Evolutionary conservation across 2,329 filamentous ascomycete genomes (phyloP).

Genomic region (Penicillium sp.): DNA sequence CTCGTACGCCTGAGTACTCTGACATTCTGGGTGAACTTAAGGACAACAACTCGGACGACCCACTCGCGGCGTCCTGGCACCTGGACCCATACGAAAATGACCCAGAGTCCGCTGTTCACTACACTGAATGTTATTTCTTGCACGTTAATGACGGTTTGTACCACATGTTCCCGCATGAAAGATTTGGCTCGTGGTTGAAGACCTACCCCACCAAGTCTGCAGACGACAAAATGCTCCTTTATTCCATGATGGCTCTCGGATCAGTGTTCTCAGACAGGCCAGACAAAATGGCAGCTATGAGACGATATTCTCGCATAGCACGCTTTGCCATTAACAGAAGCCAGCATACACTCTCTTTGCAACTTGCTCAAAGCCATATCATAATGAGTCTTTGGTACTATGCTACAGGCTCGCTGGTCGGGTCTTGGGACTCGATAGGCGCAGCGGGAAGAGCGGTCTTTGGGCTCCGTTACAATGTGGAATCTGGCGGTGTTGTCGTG

Average conservation of each 20-base stretch:
- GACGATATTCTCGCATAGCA: slow-evolving; percentile 54
- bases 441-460: slow-evolving; percentile 60
- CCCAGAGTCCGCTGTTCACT: slow-evolving; percentile 49
- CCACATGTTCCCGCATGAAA: slow-evolving; percentile 54
- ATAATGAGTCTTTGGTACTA: slow-evolving; percentile 66
- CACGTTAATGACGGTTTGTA: slow-evolving; percentile 55
- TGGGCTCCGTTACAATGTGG: slow-evolving; percentile 62
- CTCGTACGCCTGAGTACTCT: slow-evolving; percentile 24
- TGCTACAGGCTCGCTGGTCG: slow-evolving; percentile 56
- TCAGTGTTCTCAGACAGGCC: slow-evolving; percentile 52
- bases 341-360: slow-evolving; percentile 55
- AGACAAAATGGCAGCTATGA: slow-evolving; percentile 46
- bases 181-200: slow-evolving; percentile 56
- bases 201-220: slow-evolving; percentile 48
- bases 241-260: slow-evolving; percentile 58
- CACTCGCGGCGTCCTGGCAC: slow-evolving; percentile 42
- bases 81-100: slow-evolving; percentile 55
- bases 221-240: slow-evolving; percentile 59
- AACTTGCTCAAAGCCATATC: slow-evolving; percentile 66
- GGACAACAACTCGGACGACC: slow-evolving; percentile 29
- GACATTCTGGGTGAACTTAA: slow-evolving; percentile 34
- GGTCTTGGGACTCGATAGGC: slow-evolving; percentile 64
- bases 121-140: slow-evolving; percentile 57
- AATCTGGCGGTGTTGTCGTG: slow-evolving; percentile 51
- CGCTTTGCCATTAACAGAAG: slow-evolving; percentile 55